Evolutionary conservation across 1,139 yeast genomes (phyloP).

Genomic region (Torulaspora pretoriensis): DNA sequence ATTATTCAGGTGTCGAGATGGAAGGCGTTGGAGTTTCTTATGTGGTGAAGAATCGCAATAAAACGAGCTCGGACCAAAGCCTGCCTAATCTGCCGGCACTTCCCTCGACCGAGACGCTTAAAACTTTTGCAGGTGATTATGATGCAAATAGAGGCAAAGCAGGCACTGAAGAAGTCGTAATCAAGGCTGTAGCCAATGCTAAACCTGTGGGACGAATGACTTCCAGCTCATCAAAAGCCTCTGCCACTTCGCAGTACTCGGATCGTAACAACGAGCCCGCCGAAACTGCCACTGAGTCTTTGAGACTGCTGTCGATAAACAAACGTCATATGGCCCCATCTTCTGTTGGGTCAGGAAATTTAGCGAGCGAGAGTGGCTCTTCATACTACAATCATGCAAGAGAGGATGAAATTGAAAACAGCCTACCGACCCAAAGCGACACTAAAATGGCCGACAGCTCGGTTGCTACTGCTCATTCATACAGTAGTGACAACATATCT

Average conservation of each 20-base stretch:
- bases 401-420: slow-evolving; percentile 4
- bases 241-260: slow-evolving; percentile 8
- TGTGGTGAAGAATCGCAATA: slow-evolving; percentile 31
- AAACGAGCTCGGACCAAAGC: slow-evolving; percentile 2
- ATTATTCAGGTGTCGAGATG: slow-evolving; percentile 45
- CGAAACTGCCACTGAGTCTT: slow-evolving; percentile 9
- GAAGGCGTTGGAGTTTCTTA: slow-evolving; percentile 44
- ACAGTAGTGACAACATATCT: slow-evolving; percentile 23
- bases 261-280: slow-evolving; percentile 2
- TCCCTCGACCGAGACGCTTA: slow-evolving; percentile 18
- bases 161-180: slow-evolving; percentile 9
- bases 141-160: background rate
- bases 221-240: slow-evolving; percentile 4
- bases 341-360: slow-evolving; percentile 34
- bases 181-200: slow-evolving; percentile 8
- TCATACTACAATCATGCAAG: slow-evolving; percentile 20
- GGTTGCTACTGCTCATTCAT: slow-evolving; percentile 3
- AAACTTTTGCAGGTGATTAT: background rate
- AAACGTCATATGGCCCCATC: slow-evolving; percentile 20
- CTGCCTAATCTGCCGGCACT: slow-evolving; percentile 22
- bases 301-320: slow-evolving; percentile 15
- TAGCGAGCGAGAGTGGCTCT: slow-evolving; percentile 35
- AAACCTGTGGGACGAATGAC: slow-evolving; percentile 11
- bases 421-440: slow-evolving; percentile 2
- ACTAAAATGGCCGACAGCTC: slow-evolving; percentile 1